These are phyloP conservation scores for Juncus effusus DNA, from an alignment of 176 grass and related monocot species.

Conservation along the genomic window DNA sequence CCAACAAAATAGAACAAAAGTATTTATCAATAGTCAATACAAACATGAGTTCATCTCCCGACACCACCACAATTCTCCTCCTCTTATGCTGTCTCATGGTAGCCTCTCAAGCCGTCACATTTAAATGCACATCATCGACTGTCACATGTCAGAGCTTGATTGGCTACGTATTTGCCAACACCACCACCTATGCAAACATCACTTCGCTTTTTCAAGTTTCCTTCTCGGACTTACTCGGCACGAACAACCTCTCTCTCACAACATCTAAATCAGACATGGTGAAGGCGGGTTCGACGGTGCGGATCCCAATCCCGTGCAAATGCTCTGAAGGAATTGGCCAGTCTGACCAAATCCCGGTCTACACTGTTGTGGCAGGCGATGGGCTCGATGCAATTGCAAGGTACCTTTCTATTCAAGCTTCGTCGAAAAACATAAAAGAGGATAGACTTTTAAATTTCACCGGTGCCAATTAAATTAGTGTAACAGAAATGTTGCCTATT, in stretches of 20 bases:
- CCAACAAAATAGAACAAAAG: too few relatives aligned
- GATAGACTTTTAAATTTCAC: too few relatives aligned
- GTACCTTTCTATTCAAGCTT: too few relatives aligned
- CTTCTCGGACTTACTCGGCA: slow-evolving; percentile 39
- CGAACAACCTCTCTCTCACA: slow-evolving; percentile 19
- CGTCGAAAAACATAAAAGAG: too few relatives aligned
- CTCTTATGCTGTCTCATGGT: slow-evolving; percentile 15
- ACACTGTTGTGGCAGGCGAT: slow-evolving; percentile 45
- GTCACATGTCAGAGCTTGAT: slow-evolving; percentile 45
- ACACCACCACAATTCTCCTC: slow-evolving; percentile 14
- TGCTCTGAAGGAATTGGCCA: slow-evolving; percentile 35
- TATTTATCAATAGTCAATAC: background rate
- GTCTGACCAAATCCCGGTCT: slow-evolving; percentile 37
- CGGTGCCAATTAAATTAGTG: too few relatives aligned
- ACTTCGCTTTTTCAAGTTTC: slow-evolving; percentile 44
- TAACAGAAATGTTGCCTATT: too few relatives aligned
- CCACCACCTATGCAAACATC: slow-evolving; percentile 54
- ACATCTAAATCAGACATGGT: background rate
- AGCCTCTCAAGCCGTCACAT: slow-evolving; percentile 33
- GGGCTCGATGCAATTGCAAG: slow-evolving; percentile 45
- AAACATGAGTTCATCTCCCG: slow-evolving; percentile 20
- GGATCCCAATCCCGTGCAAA: slow-evolving; percentile 50
- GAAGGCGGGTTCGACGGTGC: background rate
- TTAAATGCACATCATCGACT: slow-evolving; percentile 24
- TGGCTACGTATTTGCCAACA: slow-evolving; percentile 43